Evolutionary conservation across 371 early-diverging fungal genomes (phyloP), one percentile per base, ranked within the genome.

Genomic region (Mortierella sp.): DNA sequence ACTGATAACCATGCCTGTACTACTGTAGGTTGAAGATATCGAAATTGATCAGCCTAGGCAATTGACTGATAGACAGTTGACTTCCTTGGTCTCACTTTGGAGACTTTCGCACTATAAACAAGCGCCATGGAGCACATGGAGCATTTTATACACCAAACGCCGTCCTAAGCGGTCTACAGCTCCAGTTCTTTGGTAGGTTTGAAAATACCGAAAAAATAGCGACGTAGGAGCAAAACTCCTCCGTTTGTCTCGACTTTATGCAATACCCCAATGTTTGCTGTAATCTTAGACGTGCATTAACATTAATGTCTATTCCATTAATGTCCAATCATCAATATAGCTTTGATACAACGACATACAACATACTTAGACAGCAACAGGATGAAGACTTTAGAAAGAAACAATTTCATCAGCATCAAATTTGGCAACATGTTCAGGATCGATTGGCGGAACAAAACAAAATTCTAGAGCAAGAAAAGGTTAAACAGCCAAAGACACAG

Each of bases 341-440:
- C 64, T 73, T 79, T 49, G 79, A 79, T 28, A 79, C 73, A 3
- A 37, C n/a, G 34, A 58, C 58, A 19, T 79, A 73, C n/a, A 49
- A 79, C 19, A 37, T 62, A 40, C 62, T 74, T 12, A 34, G 19
- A 26, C 23, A 74, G 45, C 70, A 67, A 17, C 70, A 55, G 64
- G 75, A 70, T 9, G 64, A 74, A 13, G 60, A 63, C 2, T 23
- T 60, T 49, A 59, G 67, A 68, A 47, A 40, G 53, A 66, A 70
- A 32, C 74, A 79, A 43, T 35, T 54, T 15, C 80, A 74, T 23
- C 80, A 68, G 40, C 80, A 79, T 34, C 70, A 73, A 45, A 79
- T 79, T 49, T 74, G 80, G 80, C 70, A 79, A 23, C 80, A 79
- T 59, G 80, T 79, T 23, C 80, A 79, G 64, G 75, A 74, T 34